Conservation (phyloP, 345 rosid genomes). For the Citrus inodora region DNA sequence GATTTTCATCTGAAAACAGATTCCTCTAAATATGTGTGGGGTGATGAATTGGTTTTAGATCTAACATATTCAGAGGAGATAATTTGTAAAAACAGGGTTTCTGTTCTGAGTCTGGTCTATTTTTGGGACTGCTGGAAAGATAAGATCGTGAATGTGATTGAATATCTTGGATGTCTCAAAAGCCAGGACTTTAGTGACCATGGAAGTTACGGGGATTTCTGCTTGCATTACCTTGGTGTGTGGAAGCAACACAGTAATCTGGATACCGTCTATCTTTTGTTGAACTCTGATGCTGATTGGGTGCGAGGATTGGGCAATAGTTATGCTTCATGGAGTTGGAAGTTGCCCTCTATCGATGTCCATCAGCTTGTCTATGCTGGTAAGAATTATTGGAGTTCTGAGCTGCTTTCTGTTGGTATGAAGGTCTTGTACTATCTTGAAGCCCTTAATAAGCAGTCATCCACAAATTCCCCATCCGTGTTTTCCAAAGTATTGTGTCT, state of each 20-base stretch:
- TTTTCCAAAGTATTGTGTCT: conserved; percentile 21
- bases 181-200: neutral
- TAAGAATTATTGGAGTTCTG: conserved; percentile 31
- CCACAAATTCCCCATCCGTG: conserved; percentile 16
- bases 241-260: conserved; percentile 17
- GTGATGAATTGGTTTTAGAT: conserved; percentile 23
- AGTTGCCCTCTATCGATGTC: conserved; percentile 15
- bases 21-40: conserved; percentile 22
- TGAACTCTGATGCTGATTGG: conserved; percentile 37
- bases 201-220: conserved; percentile 29
- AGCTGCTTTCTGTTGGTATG: conserved; percentile 39
- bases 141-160: conserved; percentile 21
- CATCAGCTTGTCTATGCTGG: conserved; percentile 32
- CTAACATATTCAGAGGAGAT: conserved; percentile 11
- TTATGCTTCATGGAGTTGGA: conserved; percentile 20
- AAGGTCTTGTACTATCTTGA: conserved; percentile 31
- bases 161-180: conserved; percentile 14
- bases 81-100: conserved; percentile 11
- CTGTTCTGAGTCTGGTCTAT: conserved; percentile 32
- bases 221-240: conserved; percentile 47
- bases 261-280: conserved; percentile 22
- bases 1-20: conserved; percentile 27
- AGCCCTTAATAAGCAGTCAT: conserved; percentile 7
- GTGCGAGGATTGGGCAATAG: conserved; percentile 11
- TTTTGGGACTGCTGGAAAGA: conserved; percentile 51